Base-by-base conservation (phyloP, 805 yeast species). In the Brettanomyces nanus region DNA sequence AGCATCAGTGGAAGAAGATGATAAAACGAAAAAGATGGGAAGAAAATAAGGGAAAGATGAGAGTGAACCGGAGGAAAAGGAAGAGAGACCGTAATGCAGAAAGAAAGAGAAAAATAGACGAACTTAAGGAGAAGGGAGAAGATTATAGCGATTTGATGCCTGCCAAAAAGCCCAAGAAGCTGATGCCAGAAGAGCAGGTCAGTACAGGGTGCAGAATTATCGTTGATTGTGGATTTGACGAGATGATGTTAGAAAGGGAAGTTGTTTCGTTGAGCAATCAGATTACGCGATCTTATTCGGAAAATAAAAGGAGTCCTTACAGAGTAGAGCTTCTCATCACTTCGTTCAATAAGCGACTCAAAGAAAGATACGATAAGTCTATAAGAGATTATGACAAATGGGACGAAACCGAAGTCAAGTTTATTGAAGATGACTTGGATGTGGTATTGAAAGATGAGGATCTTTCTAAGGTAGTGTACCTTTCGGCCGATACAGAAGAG, bases 151-250 rank as follows among this genome's bases (percentile, higher is more conserved):
- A 58, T 32, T 62, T 68, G 18, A 46, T 65, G 51, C 65, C 22
- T 35, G 56, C 39, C 38, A 45, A 49, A 44, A 58, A 58, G 28
- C 55, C 53, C 28, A 56, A 59, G 31, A 59, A 38, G 11, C 34
- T 28, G 18, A 37, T 40, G 7, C 63, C 67, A n/a, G 67, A 61
- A 18, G 61, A 65, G 11, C 87, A 80, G 51, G 48, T 45, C 2
- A 59, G 59, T 10, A 65, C 77, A 2, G 75, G 71, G 0, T 68
- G 77, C 6, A 62, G 56, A 5, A 66, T 89, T 20, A 63, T 89
- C n/a, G 53, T 89, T 45, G 98, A 90, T 59, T 90, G 98, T 61
- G 83, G 73, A 13, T 90, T 90, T 58, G 97, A 92, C 53, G 92
- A 84, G 32, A 53, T 83, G 51, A 92, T 92, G 98, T 74, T 71